A percentile compares a stretch with the other conserved stretches of the same genome.
Evolutionary conservation across 257 asterid species (phyloP).

Genomic region (Rhazya stricta): DNA sequence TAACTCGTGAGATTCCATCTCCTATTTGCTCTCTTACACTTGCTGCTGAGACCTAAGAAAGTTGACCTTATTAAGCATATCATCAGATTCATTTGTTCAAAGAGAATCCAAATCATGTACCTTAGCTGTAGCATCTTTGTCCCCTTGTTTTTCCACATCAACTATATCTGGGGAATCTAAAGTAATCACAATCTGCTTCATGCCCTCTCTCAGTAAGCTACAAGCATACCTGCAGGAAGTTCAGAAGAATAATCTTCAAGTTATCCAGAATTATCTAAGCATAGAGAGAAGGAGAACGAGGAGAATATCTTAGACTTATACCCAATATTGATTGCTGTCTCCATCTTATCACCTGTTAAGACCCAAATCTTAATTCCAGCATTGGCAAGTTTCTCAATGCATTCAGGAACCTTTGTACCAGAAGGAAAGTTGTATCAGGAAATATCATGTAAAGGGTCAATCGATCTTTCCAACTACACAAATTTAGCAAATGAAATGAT

Average conservation of each 20-base stretch:
- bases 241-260: conserved; percentile 17
- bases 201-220: conserved; percentile 79
- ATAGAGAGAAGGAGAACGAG: conserved; percentile 1
- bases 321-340: conserved; percentile 98
- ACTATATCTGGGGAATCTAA: conserved; percentile 59
- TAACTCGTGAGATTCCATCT: conserved; percentile 45
- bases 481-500: neutral
- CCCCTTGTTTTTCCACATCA: conserved; percentile 60
- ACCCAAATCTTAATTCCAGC: conserved; percentile 97
- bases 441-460: neutral
- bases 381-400: conserved; percentile 73
- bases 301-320: conserved; percentile 17
- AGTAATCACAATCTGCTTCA: conserved; percentile 77
- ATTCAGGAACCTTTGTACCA: conserved; percentile 77
- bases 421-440: conserved; percentile 7
- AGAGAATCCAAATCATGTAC: conserved; percentile 31
- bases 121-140: conserved; percentile 62
- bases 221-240: conserved; percentile 64
- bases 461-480: neutral
- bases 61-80: conserved; percentile 21
- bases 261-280: neutral
- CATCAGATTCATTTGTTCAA: neutral
- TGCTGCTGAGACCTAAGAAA: conserved; percentile 55
- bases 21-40: conserved; percentile 59
- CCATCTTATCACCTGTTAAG: conserved; percentile 98